Base-by-base conservation (phyloP, 1,284 basidiomycete species). In the Ceratobasidium sp. region DNA sequence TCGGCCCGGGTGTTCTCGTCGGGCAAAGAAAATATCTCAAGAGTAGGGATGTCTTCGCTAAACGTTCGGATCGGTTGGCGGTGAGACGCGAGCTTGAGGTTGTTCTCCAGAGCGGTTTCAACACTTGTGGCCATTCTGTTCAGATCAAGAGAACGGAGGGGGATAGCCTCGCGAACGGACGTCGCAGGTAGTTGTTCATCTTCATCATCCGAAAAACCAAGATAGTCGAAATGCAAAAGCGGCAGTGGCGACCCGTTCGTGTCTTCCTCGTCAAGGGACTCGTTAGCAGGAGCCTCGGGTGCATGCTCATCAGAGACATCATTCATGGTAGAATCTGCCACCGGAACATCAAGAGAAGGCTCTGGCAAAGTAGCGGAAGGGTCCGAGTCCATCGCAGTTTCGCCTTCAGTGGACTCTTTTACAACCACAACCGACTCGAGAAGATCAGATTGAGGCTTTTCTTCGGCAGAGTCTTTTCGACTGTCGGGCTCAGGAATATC, bases 191-290 rank as follows among this genome's bases (percentile, higher is more conserved):
- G 41, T 8, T 64, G 32, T 34, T 64, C 61, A 8, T 64, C 32
- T 10, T 64, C 46, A 16, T 64, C 62, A 28, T 69, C 65, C 39
- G 36, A 45, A 12, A 55, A 53, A 5, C 53, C 65, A 5, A 69
- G 50, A 57, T 55, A 69, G n/a, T 69, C 53, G 52, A 69, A 69
- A 1, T 69, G 48, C 62, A 55, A 53, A 48, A 57, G 65, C 21
- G 36, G 65, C n/a, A 69, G 65, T 39, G 28, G 36, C 4, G 50
- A 10, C 16, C 46, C 52, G 9, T 26, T 26, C 2, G 23, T 41
- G 21, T 57, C 36, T 41, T 4, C 28, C 23, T 45, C 52, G 32
- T 34, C 10, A 21, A 14, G 30, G n/a, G 52, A 23, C 18, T 43
- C 39, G 41, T 12, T 41, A 21, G 18, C 39, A 28, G 16, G 8